A percentile compares a stretch with the other conserved stretches of the same genome.
These are phyloP conservation scores for Suhomyces bribrorum DNA, from an alignment of 1,139 yeast genomes.

Conservation along the genomic window DNA sequence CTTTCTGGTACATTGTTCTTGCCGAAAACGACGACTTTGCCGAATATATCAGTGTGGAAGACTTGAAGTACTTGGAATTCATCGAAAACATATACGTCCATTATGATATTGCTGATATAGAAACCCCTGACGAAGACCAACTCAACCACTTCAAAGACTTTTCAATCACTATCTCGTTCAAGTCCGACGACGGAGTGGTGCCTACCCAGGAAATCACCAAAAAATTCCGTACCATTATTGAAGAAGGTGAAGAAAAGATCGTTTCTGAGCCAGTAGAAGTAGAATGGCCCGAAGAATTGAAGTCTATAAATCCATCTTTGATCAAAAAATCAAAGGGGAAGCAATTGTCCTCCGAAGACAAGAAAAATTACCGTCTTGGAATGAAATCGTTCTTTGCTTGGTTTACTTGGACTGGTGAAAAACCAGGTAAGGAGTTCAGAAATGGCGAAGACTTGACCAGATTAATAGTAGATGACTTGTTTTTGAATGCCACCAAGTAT, in stretches of 20 bases:
- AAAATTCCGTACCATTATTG: constrained; percentile 44
- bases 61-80: constrained; percentile 64
- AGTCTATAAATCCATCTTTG: constrained; percentile 51
- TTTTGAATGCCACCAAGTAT: constrained; percentile 71
- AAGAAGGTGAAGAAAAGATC: constrained; percentile 54
- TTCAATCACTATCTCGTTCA: constrained; percentile 55
- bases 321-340: constrained; percentile 37
- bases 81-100: constrained; percentile 58
- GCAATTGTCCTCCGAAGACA: constrained; percentile 50
- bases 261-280: constrained; percentile 52
- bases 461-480: constrained; percentile 63
- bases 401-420: constrained; percentile 73
- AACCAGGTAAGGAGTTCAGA: constrained; percentile 73
- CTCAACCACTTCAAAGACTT: constrained; percentile 49
- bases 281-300: constrained; percentile 61
- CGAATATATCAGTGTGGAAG: constrained; percentile 66
- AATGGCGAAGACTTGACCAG: constrained; percentile 70
- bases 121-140: constrained; percentile 14
- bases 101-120: constrained; percentile 39
- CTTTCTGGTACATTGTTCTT: constrained; percentile 74
- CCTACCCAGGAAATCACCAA: constrained; percentile 57
- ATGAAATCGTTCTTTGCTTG: constrained; percentile 76
- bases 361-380: constrained; percentile 62
- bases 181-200: constrained; percentile 37
- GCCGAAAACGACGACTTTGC: constrained; percentile 78